Conservation (phyloP, 192 early-diverging fungal genomes). For the Coemansia sp. region DNA sequence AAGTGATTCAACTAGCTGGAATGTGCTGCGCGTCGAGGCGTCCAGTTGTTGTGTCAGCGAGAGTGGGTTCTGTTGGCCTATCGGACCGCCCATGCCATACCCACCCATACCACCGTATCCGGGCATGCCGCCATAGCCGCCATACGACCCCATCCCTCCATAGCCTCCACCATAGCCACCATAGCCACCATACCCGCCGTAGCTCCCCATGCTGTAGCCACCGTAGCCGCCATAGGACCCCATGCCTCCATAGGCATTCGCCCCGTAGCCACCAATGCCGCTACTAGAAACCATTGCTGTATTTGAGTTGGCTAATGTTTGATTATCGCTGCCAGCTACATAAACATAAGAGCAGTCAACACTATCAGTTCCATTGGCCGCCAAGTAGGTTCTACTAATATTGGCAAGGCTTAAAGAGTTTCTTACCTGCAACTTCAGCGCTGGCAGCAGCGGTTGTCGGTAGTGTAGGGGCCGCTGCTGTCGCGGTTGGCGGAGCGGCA, state of each 20-base stretch:
- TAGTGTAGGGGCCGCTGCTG: conserved; percentile 11
- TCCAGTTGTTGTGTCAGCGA: conserved; percentile 82
- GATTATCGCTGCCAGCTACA: conserved; percentile 3
- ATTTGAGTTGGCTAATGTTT: conserved; percentile 4
- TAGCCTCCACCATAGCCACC: conserved; percentile 43
- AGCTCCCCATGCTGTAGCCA: conserved; percentile 48
- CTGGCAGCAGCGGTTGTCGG: conserved; percentile 28
- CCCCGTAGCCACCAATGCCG: conserved; percentile 21
- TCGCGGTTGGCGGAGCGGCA: background rate
- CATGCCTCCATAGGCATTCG: conserved; percentile 51
- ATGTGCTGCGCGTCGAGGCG: conserved; percentile 86
- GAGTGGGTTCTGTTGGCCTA: conserved; percentile 56
- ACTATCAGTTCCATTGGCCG: background rate
- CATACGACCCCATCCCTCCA: conserved; percentile 57
- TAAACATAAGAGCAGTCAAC: background rate
- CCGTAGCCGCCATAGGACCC: conserved; percentile 22
- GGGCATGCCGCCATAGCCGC: conserved; percentile 48
- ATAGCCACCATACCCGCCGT: conserved; percentile 51
- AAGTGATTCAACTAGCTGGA: conserved; percentile 87
- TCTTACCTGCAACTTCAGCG: conserved; percentile 24
- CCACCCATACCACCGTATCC: conserved; percentile 55
- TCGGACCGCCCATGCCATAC: conserved; percentile 62
- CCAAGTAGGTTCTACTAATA: background rate
- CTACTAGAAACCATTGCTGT: conserved; percentile 5
- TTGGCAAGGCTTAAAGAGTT: background rate